phyloP scores from a whole-genome alignment of 192 early-diverging fungal genomes.

The Entrophospora sp. region DNA sequence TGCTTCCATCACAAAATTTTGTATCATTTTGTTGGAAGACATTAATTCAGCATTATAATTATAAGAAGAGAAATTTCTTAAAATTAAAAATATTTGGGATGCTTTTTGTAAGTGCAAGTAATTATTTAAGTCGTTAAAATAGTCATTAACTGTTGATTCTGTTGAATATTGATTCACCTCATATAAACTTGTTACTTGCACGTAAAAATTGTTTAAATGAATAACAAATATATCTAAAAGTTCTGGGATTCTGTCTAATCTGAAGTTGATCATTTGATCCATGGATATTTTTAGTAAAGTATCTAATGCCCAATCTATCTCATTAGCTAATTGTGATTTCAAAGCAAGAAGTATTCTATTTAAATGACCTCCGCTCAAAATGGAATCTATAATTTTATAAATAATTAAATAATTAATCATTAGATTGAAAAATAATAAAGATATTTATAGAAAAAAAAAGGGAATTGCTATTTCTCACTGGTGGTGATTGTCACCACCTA shows the following conservation, averaged over 20 bases:
- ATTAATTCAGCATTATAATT: slow-evolving; percentile 49
- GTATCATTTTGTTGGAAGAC: slow-evolving; percentile 36
- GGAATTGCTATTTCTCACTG: too few relatives aligned
- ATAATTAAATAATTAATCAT: slow-evolving; percentile 9
- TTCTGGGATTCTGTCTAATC: slow-evolving; percentile 56
- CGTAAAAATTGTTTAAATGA: slow-evolving; percentile 57
- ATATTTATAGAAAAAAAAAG: too few relatives aligned
- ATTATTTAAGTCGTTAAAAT: slow-evolving; percentile 34
- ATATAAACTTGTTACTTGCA: not conserved
- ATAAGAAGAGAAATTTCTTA: slow-evolving; percentile 68
- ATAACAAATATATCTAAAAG: slow-evolving; percentile 52
- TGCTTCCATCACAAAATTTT: slow-evolving; percentile 50
- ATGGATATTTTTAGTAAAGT: slow-evolving; percentile 64
- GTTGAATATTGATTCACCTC: slow-evolving; percentile 11
- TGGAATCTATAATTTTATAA: slow-evolving; percentile 41
- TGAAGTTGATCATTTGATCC: slow-evolving; percentile 52
- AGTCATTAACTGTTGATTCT: slow-evolving; percentile 21
- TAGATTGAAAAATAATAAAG: not conserved
- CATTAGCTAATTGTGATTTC: slow-evolving; percentile 73
- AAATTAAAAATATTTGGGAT: slow-evolving; percentile 68
- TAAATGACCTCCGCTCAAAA: slow-evolving; percentile 57
- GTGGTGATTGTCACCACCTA: too few relatives aligned
- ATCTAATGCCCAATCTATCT: slow-evolving; percentile 83
- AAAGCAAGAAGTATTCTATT: slow-evolving; percentile 67
- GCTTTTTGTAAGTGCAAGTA: slow-evolving; percentile 49